A percentile compares a stretch with the other conserved stretches of the same genome.
Conservation (phyloP, 1,284 basidiomycete species). For the Volvariella volvacea region DNA sequence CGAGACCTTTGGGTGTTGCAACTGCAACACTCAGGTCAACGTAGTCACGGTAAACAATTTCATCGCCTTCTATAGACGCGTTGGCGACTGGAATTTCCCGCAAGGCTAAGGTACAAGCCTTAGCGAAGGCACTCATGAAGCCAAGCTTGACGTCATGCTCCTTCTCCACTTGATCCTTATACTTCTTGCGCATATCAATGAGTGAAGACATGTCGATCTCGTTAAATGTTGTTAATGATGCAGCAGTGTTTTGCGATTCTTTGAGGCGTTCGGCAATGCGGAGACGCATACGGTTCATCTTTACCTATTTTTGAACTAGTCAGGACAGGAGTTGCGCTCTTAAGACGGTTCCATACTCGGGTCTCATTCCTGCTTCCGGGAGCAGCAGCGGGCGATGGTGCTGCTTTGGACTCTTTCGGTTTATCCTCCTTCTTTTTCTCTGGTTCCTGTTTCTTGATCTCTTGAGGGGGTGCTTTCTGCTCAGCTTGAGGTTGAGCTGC, state of each 20-base stretch:
- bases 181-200: slow-evolving; percentile 90
- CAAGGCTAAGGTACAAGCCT: slow-evolving; percentile 81
- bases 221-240: slow-evolving; percentile 97
- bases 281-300: slow-evolving; percentile 97
- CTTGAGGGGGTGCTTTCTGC: slow-evolving; percentile 26
- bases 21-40: slow-evolving; percentile 95
- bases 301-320: slow-evolving; percentile 52
- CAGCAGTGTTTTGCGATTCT: slow-evolving; percentile 96
- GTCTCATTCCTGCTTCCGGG: slow-evolving; percentile 77
- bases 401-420: slow-evolving; percentile 21
- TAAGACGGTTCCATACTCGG: slow-evolving; percentile 45
- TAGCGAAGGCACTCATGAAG: slow-evolving; percentile 97
- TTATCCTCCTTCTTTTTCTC: slow-evolving; percentile 29
- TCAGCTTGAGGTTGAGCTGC: slow-evolving; percentile 29
- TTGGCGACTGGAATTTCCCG: slow-evolving; percentile 94
- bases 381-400: slow-evolving; percentile 27
- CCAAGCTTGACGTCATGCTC: slow-evolving; percentile 95
- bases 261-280: slow-evolving; percentile 97
- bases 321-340: slow-evolving; percentile 2
- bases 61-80: slow-evolving; percentile 91
- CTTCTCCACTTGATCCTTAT: slow-evolving; percentile 93
- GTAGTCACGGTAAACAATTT: slow-evolving; percentile 94
- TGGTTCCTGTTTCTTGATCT: slow-evolving; percentile 27
- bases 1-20: slow-evolving; percentile 94
- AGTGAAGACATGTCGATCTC: slow-evolving; percentile 98